Percentiles rank a stretch among this genome's conserved stretches.
Evolutionary conservation across 345 rosid species (phyloP).

Genomic region (Melaleuca alternifolia): DNA sequence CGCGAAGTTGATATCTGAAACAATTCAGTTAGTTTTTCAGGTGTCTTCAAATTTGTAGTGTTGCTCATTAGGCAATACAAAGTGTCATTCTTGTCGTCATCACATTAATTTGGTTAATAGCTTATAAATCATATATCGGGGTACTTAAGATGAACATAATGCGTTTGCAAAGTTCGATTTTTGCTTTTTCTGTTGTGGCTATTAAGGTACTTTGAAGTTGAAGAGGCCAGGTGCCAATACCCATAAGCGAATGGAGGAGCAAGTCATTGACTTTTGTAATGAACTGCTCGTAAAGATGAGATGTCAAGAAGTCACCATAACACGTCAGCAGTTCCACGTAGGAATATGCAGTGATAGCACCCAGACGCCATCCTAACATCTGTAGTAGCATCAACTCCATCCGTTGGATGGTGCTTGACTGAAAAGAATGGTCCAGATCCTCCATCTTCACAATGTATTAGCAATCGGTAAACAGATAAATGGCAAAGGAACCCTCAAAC

Average conservation of each 20-base stretch:
- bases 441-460: slow-evolving; percentile 27
- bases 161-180: not conserved
- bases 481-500: not conserved
- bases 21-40: not conserved
- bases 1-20: slow-evolving; percentile 36
- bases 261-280: slow-evolving; percentile 22
- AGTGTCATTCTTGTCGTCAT: not conserved
- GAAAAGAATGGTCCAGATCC: slow-evolving; percentile 46
- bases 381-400: slow-evolving; percentile 53
- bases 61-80: not conserved
- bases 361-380: slow-evolving; percentile 54
- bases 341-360: slow-evolving; percentile 40
- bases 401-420: slow-evolving; percentile 30
- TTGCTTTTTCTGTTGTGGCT: not conserved
- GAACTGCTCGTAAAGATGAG: slow-evolving; percentile 15
- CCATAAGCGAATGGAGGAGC: slow-evolving; percentile 10
- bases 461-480: not conserved
- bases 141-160: not conserved
- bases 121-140: not conserved
- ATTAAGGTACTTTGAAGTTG: not conserved
- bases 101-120: not conserved
- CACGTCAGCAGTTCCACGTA: slow-evolving; percentile 25
- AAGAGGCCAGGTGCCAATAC: not conserved
- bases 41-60: not conserved
- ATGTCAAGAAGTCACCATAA: not conserved